These are phyloP conservation scores for Quercus dentata DNA, from an alignment of 306 rosid species.

Conservation along the genomic window DNA sequence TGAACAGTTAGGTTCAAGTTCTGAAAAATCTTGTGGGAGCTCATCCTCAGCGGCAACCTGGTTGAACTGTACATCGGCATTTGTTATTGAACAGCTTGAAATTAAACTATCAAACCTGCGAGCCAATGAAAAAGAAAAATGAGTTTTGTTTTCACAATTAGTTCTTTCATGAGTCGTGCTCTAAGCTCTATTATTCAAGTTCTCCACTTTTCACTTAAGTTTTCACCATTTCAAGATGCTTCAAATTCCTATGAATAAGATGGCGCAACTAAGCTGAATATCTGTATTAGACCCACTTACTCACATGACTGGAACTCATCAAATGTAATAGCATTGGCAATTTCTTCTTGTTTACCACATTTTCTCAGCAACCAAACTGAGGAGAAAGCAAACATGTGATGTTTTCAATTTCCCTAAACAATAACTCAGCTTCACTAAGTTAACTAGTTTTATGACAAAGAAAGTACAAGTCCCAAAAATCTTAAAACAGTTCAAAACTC, in stretches of 20 bases:
- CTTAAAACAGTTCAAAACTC: not conserved
- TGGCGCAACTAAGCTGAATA: not conserved
- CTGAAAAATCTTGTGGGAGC: conserved; percentile 38
- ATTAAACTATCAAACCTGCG: conserved; percentile 49
- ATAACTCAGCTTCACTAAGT: not conserved
- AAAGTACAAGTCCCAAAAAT: not conserved
- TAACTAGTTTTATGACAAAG: not conserved
- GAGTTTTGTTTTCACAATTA: not conserved
- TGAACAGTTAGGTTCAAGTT: conserved; percentile 50
- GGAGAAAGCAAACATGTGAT: not conserved
- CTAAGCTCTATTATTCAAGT: not conserved
- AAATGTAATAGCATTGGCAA: not conserved
- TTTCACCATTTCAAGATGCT: not conserved
- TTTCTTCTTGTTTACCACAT: not conserved
- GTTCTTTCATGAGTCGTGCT: not conserved
- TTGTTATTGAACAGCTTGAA: conserved; percentile 68
- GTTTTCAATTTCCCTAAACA: not conserved
- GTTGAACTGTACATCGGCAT: conserved; percentile 53
- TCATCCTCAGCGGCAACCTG: conserved; percentile 43
- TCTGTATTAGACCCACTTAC: not conserved
- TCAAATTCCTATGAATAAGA: not conserved
- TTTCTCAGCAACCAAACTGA: not conserved
- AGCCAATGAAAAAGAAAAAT: conserved; percentile 1
- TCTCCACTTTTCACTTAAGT: not conserved
- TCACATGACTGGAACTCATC: not conserved